Evolutionary conservation across 2,329 filamentous ascomycete genomes (phyloP), one percentile per base, ranked within the genome.

Genomic region (Neonectria ditissima): DNA sequence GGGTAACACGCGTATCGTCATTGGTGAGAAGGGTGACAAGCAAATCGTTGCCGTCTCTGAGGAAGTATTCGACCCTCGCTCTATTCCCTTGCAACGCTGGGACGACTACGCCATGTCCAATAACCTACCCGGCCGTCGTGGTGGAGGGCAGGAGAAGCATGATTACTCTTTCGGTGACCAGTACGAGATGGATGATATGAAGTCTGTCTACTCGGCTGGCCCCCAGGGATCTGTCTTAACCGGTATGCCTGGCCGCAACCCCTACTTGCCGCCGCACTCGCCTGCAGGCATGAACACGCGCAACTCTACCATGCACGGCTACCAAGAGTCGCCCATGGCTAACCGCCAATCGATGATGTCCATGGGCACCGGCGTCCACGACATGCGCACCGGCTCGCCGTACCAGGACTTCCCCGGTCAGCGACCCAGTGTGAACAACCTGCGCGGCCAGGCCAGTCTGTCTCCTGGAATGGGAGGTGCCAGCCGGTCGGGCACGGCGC

Each of bases 171-270:
- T 93, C 72, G 87, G 90, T 43, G 92, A 95, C 66, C 89, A 91
- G 67, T 97, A 94, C 74, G 96, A 99, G 80, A 94, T 98, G 91
- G 97, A 99, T 77, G 96, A 99, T 78, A 97, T 98, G 86, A 94
- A 93, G 78, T 97, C 94, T 1, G 90, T 97, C 63, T 98, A 98
- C 83, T 97, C 94, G 5, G 97, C 94, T 1, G 92, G 94, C 64
- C 95, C 86, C 83, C 94, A 78, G 86, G 93, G 93, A 8, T 97
- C 94, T 2, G 91, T 98, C 68, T 85, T 97, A 63, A 93, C 92
- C 14, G 94, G 93, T 58, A 93, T 97, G 81, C 91, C 88, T 44
- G 86, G 87, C 55, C 89, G 89, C 71, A 89, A 88, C 66, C 79
- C 90, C 2, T 95, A 92, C 80, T 93, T 96, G 87, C 92, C 94